A percentile compares a stretch with the other conserved stretches of the same genome.
Conservation (phyloP, 2,329 filamentous ascomycete species). For the Alternaria ethzedia region DNA sequence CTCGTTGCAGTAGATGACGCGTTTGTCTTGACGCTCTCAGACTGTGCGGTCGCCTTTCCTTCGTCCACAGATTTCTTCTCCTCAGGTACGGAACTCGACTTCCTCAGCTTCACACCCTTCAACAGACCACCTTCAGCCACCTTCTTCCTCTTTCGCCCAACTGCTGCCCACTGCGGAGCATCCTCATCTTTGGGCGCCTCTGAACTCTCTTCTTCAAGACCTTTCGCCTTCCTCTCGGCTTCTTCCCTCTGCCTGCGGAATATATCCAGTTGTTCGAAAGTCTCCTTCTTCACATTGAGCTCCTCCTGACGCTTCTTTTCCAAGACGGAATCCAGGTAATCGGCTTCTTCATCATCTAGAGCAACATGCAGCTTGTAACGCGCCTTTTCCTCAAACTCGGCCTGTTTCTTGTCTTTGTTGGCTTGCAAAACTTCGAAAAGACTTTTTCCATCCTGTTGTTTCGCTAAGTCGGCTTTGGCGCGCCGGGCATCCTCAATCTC, state of each 20-base stretch:
- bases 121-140: constrained; percentile 45
- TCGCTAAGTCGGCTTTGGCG: constrained; percentile 60
- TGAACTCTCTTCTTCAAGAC: constrained; percentile 48
- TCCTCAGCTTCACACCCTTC: constrained; percentile 54
- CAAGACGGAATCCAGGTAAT: constrained; percentile 69
- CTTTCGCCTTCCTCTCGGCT: constrained; percentile 56
- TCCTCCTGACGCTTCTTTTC: constrained; percentile 65
- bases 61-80: constrained; percentile 6
- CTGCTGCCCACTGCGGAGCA: constrained; percentile 57
- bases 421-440: constrained; percentile 79
- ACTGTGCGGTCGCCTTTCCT: not conserved
- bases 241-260: constrained; percentile 67
- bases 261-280: constrained; percentile 62
- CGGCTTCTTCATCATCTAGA: constrained; percentile 79
- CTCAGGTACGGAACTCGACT: constrained; percentile 35
- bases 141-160: constrained; percentile 61
- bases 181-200: constrained; percentile 46
- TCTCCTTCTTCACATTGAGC: constrained; percentile 63
- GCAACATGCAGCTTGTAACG: constrained; percentile 78
- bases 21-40: not conserved
- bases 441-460: constrained; percentile 62
- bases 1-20: not conserved
- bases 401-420: constrained; percentile 88
- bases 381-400: constrained; percentile 76
- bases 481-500: constrained; percentile 68